Evolutionary conservation across 2,329 filamentous ascomycete species (phyloP).

Genomic region (Xylariaceae sp.): DNA sequence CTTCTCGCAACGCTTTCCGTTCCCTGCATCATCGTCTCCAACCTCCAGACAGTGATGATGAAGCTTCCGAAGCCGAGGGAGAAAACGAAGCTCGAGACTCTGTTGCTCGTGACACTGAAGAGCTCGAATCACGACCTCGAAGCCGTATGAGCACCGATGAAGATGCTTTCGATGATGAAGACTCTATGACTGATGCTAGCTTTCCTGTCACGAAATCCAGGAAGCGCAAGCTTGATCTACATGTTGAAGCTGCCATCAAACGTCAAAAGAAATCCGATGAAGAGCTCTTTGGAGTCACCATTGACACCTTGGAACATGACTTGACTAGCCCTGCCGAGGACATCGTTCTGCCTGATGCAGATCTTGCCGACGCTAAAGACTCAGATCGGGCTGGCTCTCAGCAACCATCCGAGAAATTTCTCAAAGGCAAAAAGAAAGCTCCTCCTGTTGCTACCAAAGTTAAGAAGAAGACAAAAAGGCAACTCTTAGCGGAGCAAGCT

Average conservation of each 20-base stretch:
- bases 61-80: constrained; percentile 76
- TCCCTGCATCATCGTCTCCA: constrained; percentile 78
- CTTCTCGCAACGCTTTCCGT: constrained; percentile 62
- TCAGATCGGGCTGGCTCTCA: constrained; percentile 41
- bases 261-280: constrained; percentile 77
- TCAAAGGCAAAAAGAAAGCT: constrained; percentile 53
- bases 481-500: constrained; percentile 33
- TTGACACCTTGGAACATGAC: constrained; percentile 49
- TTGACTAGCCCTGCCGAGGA: constrained; percentile 49
- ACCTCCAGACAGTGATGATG: constrained; percentile 71
- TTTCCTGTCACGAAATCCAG: constrained; percentile 56
- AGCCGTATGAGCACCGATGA: constrained; percentile 69
- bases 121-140: constrained; percentile 74
- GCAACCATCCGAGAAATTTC: constrained; percentile 40
- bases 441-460: constrained; percentile 42
- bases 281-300: constrained; percentile 66
- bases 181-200: constrained; percentile 69
- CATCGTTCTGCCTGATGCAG: constrained; percentile 44
- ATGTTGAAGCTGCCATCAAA: constrained; percentile 68
- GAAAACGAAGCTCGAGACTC: constrained; percentile 49
- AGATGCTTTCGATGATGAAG: constrained; percentile 55
- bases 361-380: constrained; percentile 44
- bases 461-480: constrained; percentile 57
- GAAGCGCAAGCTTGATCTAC: constrained; percentile 72
- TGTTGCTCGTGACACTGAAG: constrained; percentile 73